Evolutionary conservation across 345 rosid species (phyloP).

Genomic region (Schrenkiella parvula): DNA sequence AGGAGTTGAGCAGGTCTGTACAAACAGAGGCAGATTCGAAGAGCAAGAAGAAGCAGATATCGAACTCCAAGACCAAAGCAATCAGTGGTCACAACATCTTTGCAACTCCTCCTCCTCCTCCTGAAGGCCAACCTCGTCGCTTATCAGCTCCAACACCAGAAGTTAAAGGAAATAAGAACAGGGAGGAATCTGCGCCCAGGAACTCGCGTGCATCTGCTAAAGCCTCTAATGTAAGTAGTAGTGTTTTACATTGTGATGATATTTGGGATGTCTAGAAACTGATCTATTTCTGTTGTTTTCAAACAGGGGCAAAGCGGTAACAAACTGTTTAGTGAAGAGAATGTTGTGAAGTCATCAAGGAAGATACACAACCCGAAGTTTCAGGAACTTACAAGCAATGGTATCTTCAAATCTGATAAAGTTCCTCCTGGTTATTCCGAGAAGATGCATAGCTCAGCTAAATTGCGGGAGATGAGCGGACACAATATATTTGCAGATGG

Average conservation of each 20-base stretch:
- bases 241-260: neutral
- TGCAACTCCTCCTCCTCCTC: constrained; percentile 45
- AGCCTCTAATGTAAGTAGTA: constrained; percentile 45
- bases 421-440: constrained; percentile 61
- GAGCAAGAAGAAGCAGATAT: constrained; percentile 58
- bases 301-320: constrained; percentile 51
- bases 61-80: constrained; percentile 57
- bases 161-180: neutral
- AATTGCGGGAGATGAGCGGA: constrained; percentile 74
- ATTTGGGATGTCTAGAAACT: neutral
- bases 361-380: constrained; percentile 60
- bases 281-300: too few species aligned
- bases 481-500: constrained; percentile 74
- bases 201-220: constrained; percentile 46
- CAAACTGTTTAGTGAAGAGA: constrained; percentile 46
- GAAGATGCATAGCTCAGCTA: constrained; percentile 59
- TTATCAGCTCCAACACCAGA: constrained; percentile 37
- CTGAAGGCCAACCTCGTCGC: constrained; percentile 51
- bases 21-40: constrained; percentile 45
- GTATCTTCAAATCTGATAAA: constrained; percentile 59
- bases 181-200: constrained; percentile 50
- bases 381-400: constrained; percentile 63
- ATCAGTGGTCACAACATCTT: constrained; percentile 68
- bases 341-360: constrained; percentile 50
- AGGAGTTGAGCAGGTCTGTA: constrained; percentile 60